Evolutionary conservation across 257 asterid genomes (phyloP).

Genomic region (Ajuga chamaepitys): DNA sequence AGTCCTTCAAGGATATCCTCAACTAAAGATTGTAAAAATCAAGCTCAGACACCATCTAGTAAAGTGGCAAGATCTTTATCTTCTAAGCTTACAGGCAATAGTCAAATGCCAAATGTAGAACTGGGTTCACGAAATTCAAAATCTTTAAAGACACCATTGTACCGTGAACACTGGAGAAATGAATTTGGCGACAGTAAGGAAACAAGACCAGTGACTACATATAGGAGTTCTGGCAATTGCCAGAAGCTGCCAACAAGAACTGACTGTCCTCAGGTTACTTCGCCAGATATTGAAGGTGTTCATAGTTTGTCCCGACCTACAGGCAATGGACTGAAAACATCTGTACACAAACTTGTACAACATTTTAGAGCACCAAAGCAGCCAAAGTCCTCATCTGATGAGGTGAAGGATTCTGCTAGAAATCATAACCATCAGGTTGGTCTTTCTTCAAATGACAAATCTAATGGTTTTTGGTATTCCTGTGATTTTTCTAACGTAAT

Average conservation of each 20-base stretch:
- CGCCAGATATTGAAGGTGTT: constrained; percentile 31
- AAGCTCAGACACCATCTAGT: constrained; percentile 16
- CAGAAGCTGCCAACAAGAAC: constrained; percentile 16
- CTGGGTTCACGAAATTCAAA: constrained; percentile 21
- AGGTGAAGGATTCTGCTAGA: constrained; percentile 25
- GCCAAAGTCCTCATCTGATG: constrained; percentile 26
- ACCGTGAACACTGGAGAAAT: constrained; percentile 24
- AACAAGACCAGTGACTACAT: constrained; percentile 11
- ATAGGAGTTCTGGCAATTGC: constrained; percentile 20
- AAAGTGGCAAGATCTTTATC: constrained; percentile 19
- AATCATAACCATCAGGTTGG: constrained; percentile 33
- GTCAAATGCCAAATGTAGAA: constrained; percentile 26
- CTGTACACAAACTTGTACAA: constrained; percentile 44
- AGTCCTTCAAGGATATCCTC: constrained; percentile 21
- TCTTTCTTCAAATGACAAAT: not conserved
- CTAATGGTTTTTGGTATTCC: not conserved
- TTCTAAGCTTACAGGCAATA: constrained; percentile 20
- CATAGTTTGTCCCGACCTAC: constrained; percentile 22
- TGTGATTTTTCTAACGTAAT: not conserved
- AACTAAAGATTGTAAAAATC: constrained; percentile 16
- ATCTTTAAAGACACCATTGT: constrained; percentile 22
- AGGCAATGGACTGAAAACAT: constrained; percentile 35
- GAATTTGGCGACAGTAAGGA: constrained; percentile 23
- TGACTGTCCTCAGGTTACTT: constrained; percentile 12
- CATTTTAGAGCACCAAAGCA: constrained; percentile 46